Evolutionary conservation across 2,329 filamentous ascomycete species (phyloP), one percentile per base, ranked within the genome.

Genomic region (Calonectria pauciramosa): DNA sequence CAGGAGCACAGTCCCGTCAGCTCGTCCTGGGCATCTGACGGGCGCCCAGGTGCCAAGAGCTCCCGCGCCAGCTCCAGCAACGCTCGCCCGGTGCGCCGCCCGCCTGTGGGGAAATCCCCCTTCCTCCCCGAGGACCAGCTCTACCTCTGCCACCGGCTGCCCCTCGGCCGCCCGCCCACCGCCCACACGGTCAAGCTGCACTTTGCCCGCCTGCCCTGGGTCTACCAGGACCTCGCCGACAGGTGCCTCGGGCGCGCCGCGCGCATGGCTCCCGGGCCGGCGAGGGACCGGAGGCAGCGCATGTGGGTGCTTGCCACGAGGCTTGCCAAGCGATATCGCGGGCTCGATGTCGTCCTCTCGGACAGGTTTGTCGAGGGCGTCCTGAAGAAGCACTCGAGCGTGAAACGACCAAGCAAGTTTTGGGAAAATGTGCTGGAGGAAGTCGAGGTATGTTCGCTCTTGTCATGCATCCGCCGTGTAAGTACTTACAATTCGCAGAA

Each of bases 391-490:
- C 68, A 70, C 49, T 71, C 63, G 3, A 8, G 59, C 13, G 49
- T 72, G 23, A 59, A 44, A 20, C 66, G 76, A 4, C 66, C 67
- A 23, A 77, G 75, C 23, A 63, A 60, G 28, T 77, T 77, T 49
- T 77, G 75, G 76, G 75, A 77, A 18, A 68, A n/a, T 16, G 71
- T 77, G 30, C 69, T 78, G 5, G 71, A 74, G 2, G 73, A 78
- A n/a, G 69, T 76, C 8, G 76, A 78, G 69, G 76, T 77, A 52
- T 14, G 67, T 60, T 28, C n/a, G 5, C 10, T 20, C 41, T 47
- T 47, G 20, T 7, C 11, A 13, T 23, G n/a, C 8, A 47, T 23
- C 2, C n/a, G 18, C 11, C 9, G 3, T 16, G 54, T 52, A n/a
- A n/a, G n/a, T n/a, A 28, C 56, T 72, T 26, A 72, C 49, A 10